phyloP scores from a whole-genome alignment of 192 early-diverging fungal species.

The Podila clonocystis region DNA sequence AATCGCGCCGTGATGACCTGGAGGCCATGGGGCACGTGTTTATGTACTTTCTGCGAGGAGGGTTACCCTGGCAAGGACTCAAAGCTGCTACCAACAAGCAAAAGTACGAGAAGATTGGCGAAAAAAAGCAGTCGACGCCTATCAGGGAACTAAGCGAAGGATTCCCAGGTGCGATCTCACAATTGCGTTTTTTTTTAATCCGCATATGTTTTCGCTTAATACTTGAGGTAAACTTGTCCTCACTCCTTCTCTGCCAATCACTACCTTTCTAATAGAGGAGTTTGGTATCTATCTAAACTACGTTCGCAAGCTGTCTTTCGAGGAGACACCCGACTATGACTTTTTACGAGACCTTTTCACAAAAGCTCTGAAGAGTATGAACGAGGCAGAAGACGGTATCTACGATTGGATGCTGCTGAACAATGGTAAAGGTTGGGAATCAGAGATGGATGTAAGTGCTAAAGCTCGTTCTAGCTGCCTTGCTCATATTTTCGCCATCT shows the following conservation, averaged over 20 bases:
- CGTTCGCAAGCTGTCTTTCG: conserved; percentile 91
- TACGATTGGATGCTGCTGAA: conserved; percentile 92
- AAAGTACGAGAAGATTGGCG: conserved; percentile 99
- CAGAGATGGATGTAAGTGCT: conserved; percentile 36
- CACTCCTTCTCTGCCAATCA: not conserved
- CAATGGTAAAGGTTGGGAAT: conserved; percentile 62
- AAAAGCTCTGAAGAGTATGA: conserved; percentile 74
- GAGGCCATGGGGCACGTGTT: conserved; percentile 98
- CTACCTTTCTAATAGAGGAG: conserved; percentile 66
- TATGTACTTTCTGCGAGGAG: conserved; percentile 96
- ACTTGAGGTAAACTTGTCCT: not conserved
- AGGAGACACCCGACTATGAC: conserved; percentile 96
- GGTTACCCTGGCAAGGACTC: conserved; percentile 96
- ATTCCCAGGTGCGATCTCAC: conserved; percentile 71
- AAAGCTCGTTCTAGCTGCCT: not conserved
- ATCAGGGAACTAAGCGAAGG: conserved; percentile 91
- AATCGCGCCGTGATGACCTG: conserved; percentile 96
- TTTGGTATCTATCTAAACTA: conserved; percentile 91
- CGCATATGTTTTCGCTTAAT: not conserved
- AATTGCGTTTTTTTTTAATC: not conserved
- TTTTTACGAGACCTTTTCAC: conserved; percentile 87
- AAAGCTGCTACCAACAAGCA: conserved; percentile 98
- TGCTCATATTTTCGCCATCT: not conserved
- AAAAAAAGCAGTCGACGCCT: conserved; percentile 92
- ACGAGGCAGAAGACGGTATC: conserved; percentile 87